A percentile compares a stretch with the other conserved stretches of the same genome.
Evolutionary conservation across 768 basidiomycete species (phyloP).

Genomic region (Lyophyllum decastes): DNA sequence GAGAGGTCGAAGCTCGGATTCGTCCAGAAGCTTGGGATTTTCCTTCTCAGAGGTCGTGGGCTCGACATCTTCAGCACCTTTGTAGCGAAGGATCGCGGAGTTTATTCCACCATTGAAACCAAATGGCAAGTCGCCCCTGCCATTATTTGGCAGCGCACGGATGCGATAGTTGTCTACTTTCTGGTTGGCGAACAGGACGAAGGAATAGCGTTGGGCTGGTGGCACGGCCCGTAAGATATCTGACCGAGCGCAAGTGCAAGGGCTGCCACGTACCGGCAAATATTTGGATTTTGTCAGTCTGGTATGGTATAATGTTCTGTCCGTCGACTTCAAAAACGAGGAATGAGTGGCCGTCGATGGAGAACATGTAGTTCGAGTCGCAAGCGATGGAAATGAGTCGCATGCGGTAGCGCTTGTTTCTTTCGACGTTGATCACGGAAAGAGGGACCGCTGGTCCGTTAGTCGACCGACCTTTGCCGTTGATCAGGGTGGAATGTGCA

Average conservation of each 20-base stretch:
- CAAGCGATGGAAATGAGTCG: conserved; percentile 46
- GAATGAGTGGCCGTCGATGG: conserved; percentile 11
- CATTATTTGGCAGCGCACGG: conserved; percentile 18
- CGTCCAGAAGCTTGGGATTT: conserved; percentile 1
- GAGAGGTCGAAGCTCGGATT: conserved; percentile 15
- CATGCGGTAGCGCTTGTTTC: conserved; percentile 45
- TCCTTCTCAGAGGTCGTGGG: conserved; percentile 3
- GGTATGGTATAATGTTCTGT: conserved; percentile 24
- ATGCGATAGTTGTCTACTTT: conserved; percentile 34
- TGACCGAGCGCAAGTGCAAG: neutral
- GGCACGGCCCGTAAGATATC: neutral
- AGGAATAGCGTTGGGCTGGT: conserved; percentile 41
- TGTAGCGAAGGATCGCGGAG: conserved; percentile 16
- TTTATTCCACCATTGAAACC: conserved; percentile 15
- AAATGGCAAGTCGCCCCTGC: conserved; percentile 4
- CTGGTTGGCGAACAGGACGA: conserved; percentile 35
- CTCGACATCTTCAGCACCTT: conserved; percentile 7
- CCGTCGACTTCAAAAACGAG: conserved; percentile 38
- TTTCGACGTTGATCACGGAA: conserved; percentile 37
- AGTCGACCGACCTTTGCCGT: conserved; percentile 37
- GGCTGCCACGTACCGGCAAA: conserved; percentile 17
- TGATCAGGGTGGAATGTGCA: conserved; percentile 40
- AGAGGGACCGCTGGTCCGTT: conserved; percentile 34
- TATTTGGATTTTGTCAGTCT: conserved; percentile 30
- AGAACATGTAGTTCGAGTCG: conserved; percentile 32